phyloP scores from a whole-genome alignment of 306 rosid species.

The Arachis hypogaea region DNA sequence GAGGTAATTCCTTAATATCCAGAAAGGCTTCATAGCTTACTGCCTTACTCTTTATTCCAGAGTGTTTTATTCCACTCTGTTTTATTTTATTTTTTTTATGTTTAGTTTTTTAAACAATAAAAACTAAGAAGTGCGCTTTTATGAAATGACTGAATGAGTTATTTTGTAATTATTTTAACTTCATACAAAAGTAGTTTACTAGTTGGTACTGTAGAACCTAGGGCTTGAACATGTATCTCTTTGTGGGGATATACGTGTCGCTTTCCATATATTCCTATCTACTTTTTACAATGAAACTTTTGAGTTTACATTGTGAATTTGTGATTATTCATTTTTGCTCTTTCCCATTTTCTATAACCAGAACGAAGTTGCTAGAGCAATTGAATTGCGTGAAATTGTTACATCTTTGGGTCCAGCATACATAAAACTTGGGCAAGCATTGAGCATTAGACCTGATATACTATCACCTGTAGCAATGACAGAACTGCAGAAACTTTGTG shows the following conservation, averaged over 20 bases:
- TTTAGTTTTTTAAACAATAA: background rate
- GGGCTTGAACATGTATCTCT: conserved; percentile 20
- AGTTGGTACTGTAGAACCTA: conserved; percentile 34
- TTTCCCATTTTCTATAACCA: conserved; percentile 51
- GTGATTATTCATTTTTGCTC: conserved; percentile 27
- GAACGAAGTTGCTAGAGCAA: conserved; percentile 98
- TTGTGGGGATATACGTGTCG: background rate
- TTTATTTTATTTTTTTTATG: background rate
- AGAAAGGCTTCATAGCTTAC: background rate
- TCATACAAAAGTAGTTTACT: conserved; percentile 14
- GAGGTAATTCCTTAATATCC: conserved; percentile 57
- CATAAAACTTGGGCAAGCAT: conserved; percentile 97
- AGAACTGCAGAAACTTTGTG: conserved; percentile 97
- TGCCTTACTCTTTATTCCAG: background rate
- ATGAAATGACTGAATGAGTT: background rate
- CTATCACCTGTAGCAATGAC: conserved; percentile 94
- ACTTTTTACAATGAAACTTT: conserved; percentile 21
- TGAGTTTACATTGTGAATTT: conserved; percentile 20
- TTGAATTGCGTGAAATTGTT: conserved; percentile 91
- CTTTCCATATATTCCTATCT: conserved; percentile 32
- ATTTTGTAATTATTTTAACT: conserved; percentile 1
- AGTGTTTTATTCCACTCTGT: background rate
- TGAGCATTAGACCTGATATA: conserved; percentile 96
- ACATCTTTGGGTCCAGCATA: conserved; percentile 99
- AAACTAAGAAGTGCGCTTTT: background rate